Conservation (phyloP, 1,139 yeast species). For the Meyerozyma guilliermondii region DNA sequence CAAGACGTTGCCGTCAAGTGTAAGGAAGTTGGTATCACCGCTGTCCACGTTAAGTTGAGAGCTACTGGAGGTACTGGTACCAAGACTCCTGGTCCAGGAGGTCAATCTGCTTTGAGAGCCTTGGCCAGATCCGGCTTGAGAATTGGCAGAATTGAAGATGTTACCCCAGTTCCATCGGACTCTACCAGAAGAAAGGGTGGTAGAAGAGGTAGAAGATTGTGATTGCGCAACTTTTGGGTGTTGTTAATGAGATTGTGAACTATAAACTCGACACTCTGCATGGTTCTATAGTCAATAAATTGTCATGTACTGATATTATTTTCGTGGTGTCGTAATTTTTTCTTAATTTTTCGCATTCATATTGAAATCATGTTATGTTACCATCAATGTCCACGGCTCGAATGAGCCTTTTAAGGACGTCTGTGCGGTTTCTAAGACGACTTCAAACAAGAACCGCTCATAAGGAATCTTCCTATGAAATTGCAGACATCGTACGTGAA, state of each 20-base stretch:
- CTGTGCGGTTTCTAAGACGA: not conserved
- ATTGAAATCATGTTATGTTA: not conserved
- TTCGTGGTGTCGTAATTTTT: not conserved
- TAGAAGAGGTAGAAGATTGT: constrained; percentile 99
- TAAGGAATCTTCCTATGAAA: not conserved
- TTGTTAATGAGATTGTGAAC: constrained; percentile 2
- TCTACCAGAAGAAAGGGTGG: constrained; percentile 99
- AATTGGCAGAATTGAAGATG: constrained; percentile 99
- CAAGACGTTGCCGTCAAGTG: constrained; percentile 99
- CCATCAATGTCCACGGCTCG: not conserved
- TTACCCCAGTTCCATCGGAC: constrained; percentile 99
- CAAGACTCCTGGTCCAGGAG: constrained; percentile 99
- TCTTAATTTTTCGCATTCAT: not conserved
- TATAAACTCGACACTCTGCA: constrained; percentile 3
- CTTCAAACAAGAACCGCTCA: not conserved
- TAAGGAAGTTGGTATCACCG: constrained; percentile 99
- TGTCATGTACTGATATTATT: constrained; percentile 1
- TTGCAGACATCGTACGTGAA: not conserved
- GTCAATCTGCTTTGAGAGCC: constrained; percentile 99
- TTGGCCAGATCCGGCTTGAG: constrained; percentile 99
- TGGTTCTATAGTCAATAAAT: constrained; percentile 2
- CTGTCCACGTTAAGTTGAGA: constrained; percentile 99
- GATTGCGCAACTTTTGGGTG: constrained; percentile 24
- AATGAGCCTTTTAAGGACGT: not conserved
- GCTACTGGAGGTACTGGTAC: constrained; percentile 99